Percentiles rank a stretch among this genome's conserved stretches.
Conservation (phyloP, 768 basidiomycete species). For the Lactarius trivialis region DNA sequence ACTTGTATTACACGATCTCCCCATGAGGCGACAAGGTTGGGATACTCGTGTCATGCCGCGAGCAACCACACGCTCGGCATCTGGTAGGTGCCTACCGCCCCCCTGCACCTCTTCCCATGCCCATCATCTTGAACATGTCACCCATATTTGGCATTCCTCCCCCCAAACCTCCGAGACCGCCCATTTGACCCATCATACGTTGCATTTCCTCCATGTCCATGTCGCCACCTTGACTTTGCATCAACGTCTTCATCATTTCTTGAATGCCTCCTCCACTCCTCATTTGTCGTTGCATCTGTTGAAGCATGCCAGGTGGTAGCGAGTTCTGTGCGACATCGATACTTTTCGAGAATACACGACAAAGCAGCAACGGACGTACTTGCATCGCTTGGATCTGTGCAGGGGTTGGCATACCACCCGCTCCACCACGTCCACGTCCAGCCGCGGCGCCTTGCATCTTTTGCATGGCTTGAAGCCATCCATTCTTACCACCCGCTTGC, state of each 20-base stretch:
- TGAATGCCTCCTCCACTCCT: constrained; percentile 84
- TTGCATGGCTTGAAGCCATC: constrained; percentile 86
- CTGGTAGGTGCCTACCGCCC: constrained; percentile 6
- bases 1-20: constrained; percentile 1
- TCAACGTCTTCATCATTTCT: constrained; percentile 98
- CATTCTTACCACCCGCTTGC: constrained; percentile 95
- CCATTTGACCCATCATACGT: constrained; percentile 91
- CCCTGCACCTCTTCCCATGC: constrained; percentile 22
- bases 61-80: background rate
- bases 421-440: constrained; percentile 81
- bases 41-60: background rate
- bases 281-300: constrained; percentile 84
- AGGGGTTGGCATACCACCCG: constrained; percentile 84
- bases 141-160: constrained; percentile 65
- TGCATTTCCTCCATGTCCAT: constrained; percentile 95
- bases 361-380: constrained; percentile 39
- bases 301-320: constrained; percentile 92
- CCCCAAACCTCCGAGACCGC: constrained; percentile 54
- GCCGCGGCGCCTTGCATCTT: constrained; percentile 87
- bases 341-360: constrained; percentile 1
- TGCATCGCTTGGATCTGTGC: constrained; percentile 94
- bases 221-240: constrained; percentile 89
- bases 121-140: constrained; percentile 88
- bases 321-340: constrained; percentile 49
- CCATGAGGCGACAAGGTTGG: background rate